phyloP scores from a whole-genome alignment of 202 grass and related monocot genomes.

The Sporobolus alterniflorus region DNA sequence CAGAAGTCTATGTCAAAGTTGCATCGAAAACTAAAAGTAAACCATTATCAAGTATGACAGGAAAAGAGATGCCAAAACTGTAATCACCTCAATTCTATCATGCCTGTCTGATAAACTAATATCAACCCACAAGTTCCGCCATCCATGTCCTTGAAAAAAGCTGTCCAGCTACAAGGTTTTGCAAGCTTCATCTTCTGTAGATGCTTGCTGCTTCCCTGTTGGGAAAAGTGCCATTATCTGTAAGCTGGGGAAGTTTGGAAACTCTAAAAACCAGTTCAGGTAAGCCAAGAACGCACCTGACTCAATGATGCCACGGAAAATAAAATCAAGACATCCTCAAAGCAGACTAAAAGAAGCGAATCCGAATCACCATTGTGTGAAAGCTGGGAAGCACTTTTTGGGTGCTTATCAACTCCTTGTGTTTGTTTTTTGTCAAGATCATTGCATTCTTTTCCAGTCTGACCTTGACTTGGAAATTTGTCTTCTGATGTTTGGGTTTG shows the following conservation, averaged over 20 bases:
- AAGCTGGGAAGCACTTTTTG: slow-evolving; percentile 41
- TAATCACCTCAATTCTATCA: slow-evolving; percentile 81
- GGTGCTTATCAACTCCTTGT: slow-evolving; percentile 44
- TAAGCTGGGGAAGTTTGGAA: slow-evolving; percentile 20
- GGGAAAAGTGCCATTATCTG: slow-evolving; percentile 29
- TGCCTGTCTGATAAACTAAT: slow-evolving; percentile 85
- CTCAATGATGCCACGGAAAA: slow-evolving; percentile 65
- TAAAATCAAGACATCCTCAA: slow-evolving; percentile 61
- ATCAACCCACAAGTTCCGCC: slow-evolving; percentile 63
- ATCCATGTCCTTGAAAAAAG: slow-evolving; percentile 69
- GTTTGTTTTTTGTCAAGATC: slow-evolving; percentile 42
- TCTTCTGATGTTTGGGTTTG: slow-evolving; percentile 51
- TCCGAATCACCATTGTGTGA: slow-evolving; percentile 44
- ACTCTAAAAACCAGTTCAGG: slow-evolving; percentile 22
- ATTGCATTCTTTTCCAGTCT: slow-evolving; percentile 38
- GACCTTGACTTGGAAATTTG: slow-evolving; percentile 35
- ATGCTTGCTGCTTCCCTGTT: slow-evolving; percentile 69
- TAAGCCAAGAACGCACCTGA: slow-evolving; percentile 50
- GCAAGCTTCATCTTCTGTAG: slow-evolving; percentile 62
- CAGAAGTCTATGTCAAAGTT: slow-evolving; percentile 26
- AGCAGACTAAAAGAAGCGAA: slow-evolving; percentile 80
- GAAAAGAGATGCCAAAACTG: slow-evolving; percentile 23
- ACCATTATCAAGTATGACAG: slow-evolving; percentile 3
- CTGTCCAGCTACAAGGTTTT: slow-evolving; percentile 81
- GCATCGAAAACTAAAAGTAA: slow-evolving; percentile 17